These are phyloP conservation scores for Xanthoceras sorbifolium DNA, from an alignment of 345 rosid species.

Conservation along the genomic window DNA sequence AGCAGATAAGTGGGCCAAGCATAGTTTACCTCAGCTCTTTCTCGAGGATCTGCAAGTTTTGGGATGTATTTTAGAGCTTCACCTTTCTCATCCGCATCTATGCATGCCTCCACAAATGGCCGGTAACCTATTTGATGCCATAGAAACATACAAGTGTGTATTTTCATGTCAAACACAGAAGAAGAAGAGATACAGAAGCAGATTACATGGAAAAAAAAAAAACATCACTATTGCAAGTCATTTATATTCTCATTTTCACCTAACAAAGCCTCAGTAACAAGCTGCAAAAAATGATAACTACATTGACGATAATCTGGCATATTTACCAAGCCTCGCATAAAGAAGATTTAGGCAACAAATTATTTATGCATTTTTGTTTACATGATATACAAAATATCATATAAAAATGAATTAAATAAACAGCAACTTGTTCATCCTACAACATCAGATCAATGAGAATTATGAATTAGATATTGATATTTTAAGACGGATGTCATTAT, in stretches of 20 bases:
- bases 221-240: not conserved
- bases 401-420: too few relatives aligned
- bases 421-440: not conserved
- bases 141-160: not conserved
- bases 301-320: not conserved
- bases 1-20: not conserved
- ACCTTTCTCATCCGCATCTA: constrained; percentile 83
- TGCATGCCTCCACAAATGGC: constrained; percentile 96
- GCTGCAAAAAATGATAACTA: not conserved
- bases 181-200: too few relatives aligned
- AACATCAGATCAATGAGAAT: not conserved
- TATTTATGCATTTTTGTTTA: not conserved
- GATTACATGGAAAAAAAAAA: not conserved
- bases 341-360: too few relatives aligned
- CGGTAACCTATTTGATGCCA: constrained; percentile 63
- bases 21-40: constrained; percentile 81
- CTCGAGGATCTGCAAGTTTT: constrained; percentile 81
- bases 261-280: not conserved
- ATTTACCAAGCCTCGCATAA: too few relatives aligned
- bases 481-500: not conserved
- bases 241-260: not conserved
- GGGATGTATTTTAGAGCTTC: constrained; percentile 96
- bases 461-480: too few relatives aligned
- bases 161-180: not conserved
- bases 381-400: not conserved